phyloP scores from a whole-genome alignment of 192 early-diverging fungal genomes.

The Coemansia sp. region DNA sequence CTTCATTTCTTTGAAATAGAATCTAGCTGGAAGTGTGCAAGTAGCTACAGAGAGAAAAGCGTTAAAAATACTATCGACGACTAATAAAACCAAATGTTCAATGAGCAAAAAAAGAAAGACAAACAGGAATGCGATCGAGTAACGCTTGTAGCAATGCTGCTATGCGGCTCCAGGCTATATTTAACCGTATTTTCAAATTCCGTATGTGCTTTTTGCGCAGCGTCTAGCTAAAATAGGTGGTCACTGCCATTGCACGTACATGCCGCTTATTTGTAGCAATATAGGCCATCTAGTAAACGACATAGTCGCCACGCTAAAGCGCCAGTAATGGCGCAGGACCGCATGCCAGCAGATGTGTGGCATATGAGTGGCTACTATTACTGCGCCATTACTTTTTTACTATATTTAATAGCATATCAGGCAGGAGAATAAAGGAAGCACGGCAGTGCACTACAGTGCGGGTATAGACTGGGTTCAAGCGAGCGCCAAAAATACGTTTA shows the following conservation, averaged over 20 bases:
- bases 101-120: background rate
- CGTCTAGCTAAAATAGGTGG: background rate
- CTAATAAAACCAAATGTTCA: background rate
- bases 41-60: no score
- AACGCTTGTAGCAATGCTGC: background rate
- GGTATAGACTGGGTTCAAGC: background rate
- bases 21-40: background rate
- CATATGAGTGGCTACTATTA: constrained; percentile 5
- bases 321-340: constrained; percentile 8
- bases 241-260: constrained; percentile 5
- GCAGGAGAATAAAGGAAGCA: no score
- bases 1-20: constrained; percentile 23
- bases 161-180: background rate
- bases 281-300: background rate
- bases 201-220: background rate
- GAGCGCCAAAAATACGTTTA: background rate
- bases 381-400: background rate
- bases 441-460: no score
- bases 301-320: background rate
- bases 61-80: background rate
- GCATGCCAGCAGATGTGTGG: background rate
- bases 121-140: background rate
- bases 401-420: background rate
- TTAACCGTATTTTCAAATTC: constrained; percentile 2
- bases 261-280: constrained; percentile 3